phyloP scores from a whole-genome alignment of 495 filamentous ascomycete genomes.

The Trichoderma gamsii region DNA sequence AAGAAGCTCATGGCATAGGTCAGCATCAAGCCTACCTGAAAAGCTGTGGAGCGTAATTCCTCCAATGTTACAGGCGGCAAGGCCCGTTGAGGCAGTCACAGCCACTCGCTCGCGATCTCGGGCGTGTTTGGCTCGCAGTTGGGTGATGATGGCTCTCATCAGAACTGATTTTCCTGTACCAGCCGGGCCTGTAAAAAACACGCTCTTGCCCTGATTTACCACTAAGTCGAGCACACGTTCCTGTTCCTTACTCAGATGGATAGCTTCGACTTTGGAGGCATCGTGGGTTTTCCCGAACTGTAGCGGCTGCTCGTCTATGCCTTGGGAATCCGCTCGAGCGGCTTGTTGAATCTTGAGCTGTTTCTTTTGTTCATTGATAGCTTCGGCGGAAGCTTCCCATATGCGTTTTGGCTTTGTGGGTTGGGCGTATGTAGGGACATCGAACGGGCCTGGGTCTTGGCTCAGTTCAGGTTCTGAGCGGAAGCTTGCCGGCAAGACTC shows the following conservation, averaged over 20 bases:
- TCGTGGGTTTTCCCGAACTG: conserved; percentile 7
- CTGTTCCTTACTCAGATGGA: conserved; percentile 83
- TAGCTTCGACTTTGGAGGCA: conserved; percentile 43
- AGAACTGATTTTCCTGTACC: conserved; percentile 97
- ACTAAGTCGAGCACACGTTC: conserved; percentile 75
- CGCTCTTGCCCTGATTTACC: conserved; percentile 67
- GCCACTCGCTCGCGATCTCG: conserved; percentile 76
- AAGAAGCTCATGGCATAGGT: background rate
- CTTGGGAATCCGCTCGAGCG: background rate
- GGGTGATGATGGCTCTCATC: conserved; percentile 80
- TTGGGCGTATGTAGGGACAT: conserved; percentile 20
- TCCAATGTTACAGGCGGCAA: conserved; percentile 94
- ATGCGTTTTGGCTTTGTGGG: conserved; percentile 17
- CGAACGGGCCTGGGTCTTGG: conserved; percentile 34
- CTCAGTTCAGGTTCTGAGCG: conserved; percentile 20
- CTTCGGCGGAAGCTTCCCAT: conserved; percentile 80
- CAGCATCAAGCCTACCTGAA: conserved; percentile 39
- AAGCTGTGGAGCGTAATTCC: conserved; percentile 96
- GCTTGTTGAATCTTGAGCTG: conserved; percentile 55
- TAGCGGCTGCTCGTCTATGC: background rate
- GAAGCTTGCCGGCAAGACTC: conserved; percentile 8
- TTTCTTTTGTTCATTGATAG: conserved; percentile 76
- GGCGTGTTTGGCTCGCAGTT: conserved; percentile 66
- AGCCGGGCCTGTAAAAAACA: conserved; percentile 97
- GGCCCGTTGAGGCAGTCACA: conserved; percentile 90